phyloP scores from a whole-genome alignment of 371 early-diverging fungal genomes.

The Chytridiales sp. region DNA sequence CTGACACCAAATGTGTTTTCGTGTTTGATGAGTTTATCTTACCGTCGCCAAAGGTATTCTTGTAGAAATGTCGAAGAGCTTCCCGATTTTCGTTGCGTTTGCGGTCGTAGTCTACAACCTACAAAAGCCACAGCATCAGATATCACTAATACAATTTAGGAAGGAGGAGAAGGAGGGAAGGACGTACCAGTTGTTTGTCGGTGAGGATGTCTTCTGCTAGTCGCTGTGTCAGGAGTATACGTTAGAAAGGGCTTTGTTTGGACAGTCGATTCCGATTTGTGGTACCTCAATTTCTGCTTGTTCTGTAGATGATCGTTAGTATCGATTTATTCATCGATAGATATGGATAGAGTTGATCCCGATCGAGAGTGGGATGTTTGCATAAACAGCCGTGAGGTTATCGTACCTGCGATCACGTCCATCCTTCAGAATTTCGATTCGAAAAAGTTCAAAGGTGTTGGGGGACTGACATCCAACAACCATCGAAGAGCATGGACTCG shows the following conservation, averaged over 20 bases:
- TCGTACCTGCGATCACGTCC: slow-evolving; percentile 1
- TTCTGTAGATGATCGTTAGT: slow-evolving; percentile 16
- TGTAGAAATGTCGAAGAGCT: slow-evolving; percentile 27
- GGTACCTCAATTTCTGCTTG: slow-evolving; percentile 31
- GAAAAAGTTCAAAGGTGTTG: too few relatives aligned
- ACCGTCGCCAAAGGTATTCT: slow-evolving; percentile 17
- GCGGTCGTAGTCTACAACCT: slow-evolving; percentile 36
- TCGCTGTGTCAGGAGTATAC: slow-evolving; percentile 4
- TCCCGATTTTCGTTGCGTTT: slow-evolving; percentile 34
- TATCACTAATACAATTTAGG: background rate
- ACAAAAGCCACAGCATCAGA: background rate
- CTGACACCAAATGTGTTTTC: slow-evolving; percentile 3
- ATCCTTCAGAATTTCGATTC: slow-evolving; percentile 2
- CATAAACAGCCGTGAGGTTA: too few relatives aligned
- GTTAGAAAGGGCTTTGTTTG: background rate
- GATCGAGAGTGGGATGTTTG: too few relatives aligned
- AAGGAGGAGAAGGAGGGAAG: too few relatives aligned
- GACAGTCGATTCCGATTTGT: background rate
- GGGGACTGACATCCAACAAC: too few relatives aligned
- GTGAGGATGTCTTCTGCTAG: slow-evolving; percentile 41
- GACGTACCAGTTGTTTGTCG: slow-evolving; percentile 29
- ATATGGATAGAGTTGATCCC: too few relatives aligned
- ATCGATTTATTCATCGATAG: too few relatives aligned
- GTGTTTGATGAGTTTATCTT: slow-evolving; percentile 1
- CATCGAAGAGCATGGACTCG: too few relatives aligned